Conservation (phyloP, 1,284 basidiomycete species). For the Cryptococcus floricola region DNA sequence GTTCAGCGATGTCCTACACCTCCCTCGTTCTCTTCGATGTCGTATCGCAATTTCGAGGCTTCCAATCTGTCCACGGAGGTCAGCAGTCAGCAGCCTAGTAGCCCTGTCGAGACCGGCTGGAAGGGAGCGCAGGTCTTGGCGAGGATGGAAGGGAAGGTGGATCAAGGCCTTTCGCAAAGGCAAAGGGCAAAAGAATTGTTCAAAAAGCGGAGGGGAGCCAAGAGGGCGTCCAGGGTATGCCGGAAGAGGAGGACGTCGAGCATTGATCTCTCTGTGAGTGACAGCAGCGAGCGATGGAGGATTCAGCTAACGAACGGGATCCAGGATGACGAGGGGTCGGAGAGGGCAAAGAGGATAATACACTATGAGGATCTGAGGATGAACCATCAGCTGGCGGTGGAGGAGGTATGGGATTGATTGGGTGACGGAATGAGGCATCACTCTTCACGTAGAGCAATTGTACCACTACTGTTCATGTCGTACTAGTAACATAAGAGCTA, state of each 20-base stretch:
- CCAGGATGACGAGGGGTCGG: neutral
- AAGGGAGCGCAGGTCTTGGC: slow-evolving; percentile 13
- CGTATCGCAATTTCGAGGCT: neutral
- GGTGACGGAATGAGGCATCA: neutral
- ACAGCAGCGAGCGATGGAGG: too few relatives aligned
- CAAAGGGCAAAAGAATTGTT: neutral
- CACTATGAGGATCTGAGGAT: slow-evolving; percentile 22
- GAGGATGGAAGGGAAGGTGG: slow-evolving; percentile 12
- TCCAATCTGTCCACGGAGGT: too few relatives aligned
- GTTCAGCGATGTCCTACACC: slow-evolving; percentile 6
- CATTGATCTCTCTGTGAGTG: neutral
- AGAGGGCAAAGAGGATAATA: slow-evolving; percentile 15
- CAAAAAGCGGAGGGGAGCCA: neutral
- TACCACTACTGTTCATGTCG: too few relatives aligned
- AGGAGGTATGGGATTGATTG: slow-evolving; percentile 16
- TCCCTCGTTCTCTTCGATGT: slow-evolving; percentile 3
- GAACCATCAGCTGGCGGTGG: slow-evolving; percentile 20
- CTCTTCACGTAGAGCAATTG: too few relatives aligned
- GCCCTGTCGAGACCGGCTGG: slow-evolving; percentile 3
- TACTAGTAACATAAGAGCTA: too few relatives aligned
- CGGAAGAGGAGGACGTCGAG: neutral
- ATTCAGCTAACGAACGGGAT: too few relatives aligned
- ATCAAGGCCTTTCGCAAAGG: too few relatives aligned
- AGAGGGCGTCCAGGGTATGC: neutral
- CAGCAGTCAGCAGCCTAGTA: too few relatives aligned